These are phyloP conservation scores for Diddensiella transvaalensis DNA, from an alignment of 805 yeast genomes.

Conservation along the genomic window DNA sequence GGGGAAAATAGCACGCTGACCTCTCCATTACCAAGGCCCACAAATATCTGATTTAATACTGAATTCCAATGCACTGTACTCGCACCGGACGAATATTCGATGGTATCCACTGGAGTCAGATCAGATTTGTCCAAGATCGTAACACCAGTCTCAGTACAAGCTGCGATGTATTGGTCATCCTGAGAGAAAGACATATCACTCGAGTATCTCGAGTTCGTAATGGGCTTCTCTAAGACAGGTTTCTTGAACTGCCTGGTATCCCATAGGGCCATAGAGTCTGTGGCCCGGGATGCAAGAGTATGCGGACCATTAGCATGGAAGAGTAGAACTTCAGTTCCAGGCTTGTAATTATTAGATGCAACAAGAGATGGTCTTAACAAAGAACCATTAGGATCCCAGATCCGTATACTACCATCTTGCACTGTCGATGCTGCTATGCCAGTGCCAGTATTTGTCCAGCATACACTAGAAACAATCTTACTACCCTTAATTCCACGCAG, in stretches of 20 bases:
- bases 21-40: constrained; percentile 29
- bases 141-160: constrained; percentile 24
- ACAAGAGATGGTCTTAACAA: constrained; percentile 25
- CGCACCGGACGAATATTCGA: constrained; percentile 8
- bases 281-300: constrained; percentile 24
- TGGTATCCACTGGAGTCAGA: constrained; percentile 18
- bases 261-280: constrained; percentile 31
- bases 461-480: constrained; percentile 15
- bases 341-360: constrained; percentile 24
- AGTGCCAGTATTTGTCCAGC: constrained; percentile 22
- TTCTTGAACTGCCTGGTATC: constrained; percentile 26
- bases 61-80: constrained; percentile 28
- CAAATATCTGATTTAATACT: constrained; percentile 30
- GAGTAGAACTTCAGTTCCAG: constrained; percentile 19
- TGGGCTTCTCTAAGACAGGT: constrained; percentile 23
- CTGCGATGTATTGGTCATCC: constrained; percentile 25
- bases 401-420: constrained; percentile 24
- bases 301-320: constrained; percentile 15
- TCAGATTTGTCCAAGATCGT: constrained; percentile 31
- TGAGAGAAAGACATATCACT: constrained; percentile 26
- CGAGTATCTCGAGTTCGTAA: constrained; percentile 19
- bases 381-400: constrained; percentile 30
- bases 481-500: constrained; percentile 23
- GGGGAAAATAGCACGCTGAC: constrained; percentile 30
- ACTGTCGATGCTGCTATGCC: constrained; percentile 20